These are phyloP conservation scores for Waltergamsia citrina DNA, from an alignment of 2,329 filamentous ascomycete species.

Conservation along the genomic window DNA sequence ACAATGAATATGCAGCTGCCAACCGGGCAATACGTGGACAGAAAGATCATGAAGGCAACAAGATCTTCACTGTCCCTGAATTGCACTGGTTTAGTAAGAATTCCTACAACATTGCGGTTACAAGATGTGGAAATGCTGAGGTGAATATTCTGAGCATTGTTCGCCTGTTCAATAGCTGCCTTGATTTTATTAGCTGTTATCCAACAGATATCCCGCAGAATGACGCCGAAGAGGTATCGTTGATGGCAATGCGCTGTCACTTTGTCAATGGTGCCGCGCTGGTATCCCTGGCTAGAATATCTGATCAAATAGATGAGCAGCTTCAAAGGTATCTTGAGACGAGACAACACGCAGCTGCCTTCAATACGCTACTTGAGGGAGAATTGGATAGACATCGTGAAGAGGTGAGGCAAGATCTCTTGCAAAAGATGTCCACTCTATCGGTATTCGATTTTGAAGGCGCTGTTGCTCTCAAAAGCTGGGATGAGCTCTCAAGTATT, in stretches of 20 bases:
- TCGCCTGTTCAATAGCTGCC: constrained; percentile 44
- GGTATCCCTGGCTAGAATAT: constrained; percentile 39
- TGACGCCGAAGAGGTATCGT: constrained; percentile 35
- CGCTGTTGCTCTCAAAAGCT: constrained; percentile 54
- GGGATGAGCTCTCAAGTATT: constrained; percentile 54
- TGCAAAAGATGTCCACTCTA: constrained; percentile 54
- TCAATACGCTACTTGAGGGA: constrained; percentile 36
- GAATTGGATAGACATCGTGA: constrained; percentile 29
- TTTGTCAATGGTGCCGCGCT: constrained; percentile 52
- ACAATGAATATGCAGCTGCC: constrained; percentile 12
- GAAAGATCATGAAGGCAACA: constrained; percentile 28
- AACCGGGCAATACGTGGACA: constrained; percentile 20
- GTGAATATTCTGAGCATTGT: constrained; percentile 38
- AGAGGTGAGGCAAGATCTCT: constrained; percentile 39
- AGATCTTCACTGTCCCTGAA: constrained; percentile 52
- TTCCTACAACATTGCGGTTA: constrained; percentile 67
- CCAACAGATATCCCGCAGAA: constrained; percentile 32
- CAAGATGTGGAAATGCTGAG: constrained; percentile 40
- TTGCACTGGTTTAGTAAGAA: constrained; percentile 80
- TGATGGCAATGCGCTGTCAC: constrained; percentile 59
- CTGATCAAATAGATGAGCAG: constrained; percentile 38
- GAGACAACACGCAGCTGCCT: constrained; percentile 50
- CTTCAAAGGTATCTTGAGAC: constrained; percentile 53
- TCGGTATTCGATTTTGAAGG: constrained; percentile 75
- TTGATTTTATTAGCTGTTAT: constrained; percentile 41